A percentile compares a stretch with the other conserved stretches of the same genome.
Conservation (phyloP, 2,329 filamentous ascomycete genomes). For the Calonectria pauciramosa region DNA sequence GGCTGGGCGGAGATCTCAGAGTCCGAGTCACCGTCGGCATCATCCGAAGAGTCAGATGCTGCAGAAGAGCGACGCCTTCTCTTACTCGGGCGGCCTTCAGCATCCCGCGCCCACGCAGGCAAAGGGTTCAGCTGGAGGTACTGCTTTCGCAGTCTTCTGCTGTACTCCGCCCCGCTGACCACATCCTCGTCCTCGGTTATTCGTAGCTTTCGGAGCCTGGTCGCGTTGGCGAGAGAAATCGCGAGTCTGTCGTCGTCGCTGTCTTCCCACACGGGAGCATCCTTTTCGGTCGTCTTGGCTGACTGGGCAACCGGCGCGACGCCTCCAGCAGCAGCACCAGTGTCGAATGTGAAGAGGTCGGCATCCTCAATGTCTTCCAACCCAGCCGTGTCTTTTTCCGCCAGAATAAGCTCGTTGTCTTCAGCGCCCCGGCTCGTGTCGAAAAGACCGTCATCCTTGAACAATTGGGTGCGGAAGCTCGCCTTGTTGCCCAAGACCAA, state of each 20-base stretch:
- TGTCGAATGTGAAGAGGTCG: constrained; percentile 88
- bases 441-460: constrained; percentile 62
- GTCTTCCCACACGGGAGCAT: constrained; percentile 85
- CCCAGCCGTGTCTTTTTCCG: constrained; percentile 62
- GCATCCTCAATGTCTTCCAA: constrained; percentile 79
- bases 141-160: constrained; percentile 82
- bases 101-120: constrained; percentile 71
- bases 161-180: constrained; percentile 89
- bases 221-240: constrained; percentile 83
- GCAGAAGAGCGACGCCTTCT: constrained; percentile 66
- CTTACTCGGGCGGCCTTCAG: constrained; percentile 65
- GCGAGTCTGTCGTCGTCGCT: constrained; percentile 93
- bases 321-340: constrained; percentile 61
- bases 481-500: constrained; percentile 89
- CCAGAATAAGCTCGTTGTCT: constrained; percentile 49
- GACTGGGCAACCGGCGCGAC: constrained; percentile 49
- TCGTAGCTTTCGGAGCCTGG: constrained; percentile 85
- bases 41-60: constrained; percentile 63
- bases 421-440: constrained; percentile 51
- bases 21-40: constrained; percentile 71
- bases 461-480: constrained; percentile 84
- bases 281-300: constrained; percentile 44
- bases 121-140: constrained; percentile 72
- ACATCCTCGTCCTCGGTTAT: constrained; percentile 86
- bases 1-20: constrained; percentile 78